Conservation (phyloP, 208 protist species). For the Paratrypanosoma confusum region DNA sequence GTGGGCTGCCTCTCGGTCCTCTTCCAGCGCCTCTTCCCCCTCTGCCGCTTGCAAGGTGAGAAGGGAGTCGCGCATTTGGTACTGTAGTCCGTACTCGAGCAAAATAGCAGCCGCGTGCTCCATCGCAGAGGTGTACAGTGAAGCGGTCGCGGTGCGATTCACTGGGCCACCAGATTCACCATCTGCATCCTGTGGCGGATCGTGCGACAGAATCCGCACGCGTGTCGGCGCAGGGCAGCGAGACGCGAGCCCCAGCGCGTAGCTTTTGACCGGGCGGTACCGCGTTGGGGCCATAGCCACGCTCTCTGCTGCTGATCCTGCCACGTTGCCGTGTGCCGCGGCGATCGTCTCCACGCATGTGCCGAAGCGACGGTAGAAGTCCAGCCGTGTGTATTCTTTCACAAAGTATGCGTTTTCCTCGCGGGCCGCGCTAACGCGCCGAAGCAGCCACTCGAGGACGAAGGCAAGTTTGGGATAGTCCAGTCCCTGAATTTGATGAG, state of each 20-base stretch:
- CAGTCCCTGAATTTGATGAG: constrained; percentile 72
- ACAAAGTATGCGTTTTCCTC: constrained; percentile 45
- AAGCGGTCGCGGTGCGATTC: background rate
- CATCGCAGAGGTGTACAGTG: background rate
- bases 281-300: too few relatives aligned
- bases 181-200: too few relatives aligned
- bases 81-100: constrained; percentile 36
- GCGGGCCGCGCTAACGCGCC: constrained; percentile 60
- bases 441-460: constrained; percentile 70
- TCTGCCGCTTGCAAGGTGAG: background rate
- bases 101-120: constrained; percentile 23
- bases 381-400: constrained; percentile 26
- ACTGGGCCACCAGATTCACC: too few relatives aligned
- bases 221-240: too few relatives aligned
- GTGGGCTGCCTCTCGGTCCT: background rate
- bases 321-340: background rate
- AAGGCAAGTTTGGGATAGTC: constrained; percentile 54
- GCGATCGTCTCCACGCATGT: background rate
- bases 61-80: constrained; percentile 3
- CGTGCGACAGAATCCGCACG: too few relatives aligned
- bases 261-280: too few relatives aligned
- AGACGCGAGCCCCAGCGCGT: too few relatives aligned
- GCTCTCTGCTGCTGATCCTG: too few relatives aligned
- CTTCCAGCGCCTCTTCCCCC: background rate
- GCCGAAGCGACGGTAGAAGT: constrained; percentile 34